Base-by-base conservation (phyloP, 495 filamentous ascomycete species). In the Hyaloscypha variabilis region DNA sequence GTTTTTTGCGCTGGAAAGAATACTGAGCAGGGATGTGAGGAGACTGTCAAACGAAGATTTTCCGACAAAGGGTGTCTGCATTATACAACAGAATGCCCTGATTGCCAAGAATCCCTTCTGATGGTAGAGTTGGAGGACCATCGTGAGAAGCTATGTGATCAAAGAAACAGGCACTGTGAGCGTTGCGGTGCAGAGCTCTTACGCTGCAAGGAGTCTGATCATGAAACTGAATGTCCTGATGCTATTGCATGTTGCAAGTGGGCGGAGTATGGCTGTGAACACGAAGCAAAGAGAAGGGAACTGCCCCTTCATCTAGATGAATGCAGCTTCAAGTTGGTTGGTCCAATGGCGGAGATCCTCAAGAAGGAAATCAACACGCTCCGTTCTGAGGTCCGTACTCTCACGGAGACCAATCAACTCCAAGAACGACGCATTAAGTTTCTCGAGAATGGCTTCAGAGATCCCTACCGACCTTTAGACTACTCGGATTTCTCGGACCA, bases 1-100 rank as follows among this genome's bases (percentile, higher is more conserved):
- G 79, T 94, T 29, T 80, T 81, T 60, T 97, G 93, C 68, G 84
- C 88, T 19, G 60, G 67, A 14, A 60, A 42, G 30, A 34, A 46
- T 19, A 50, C 57, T 26, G 76, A 79, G 36, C 60, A 76, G 13
- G 61, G 62, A 6, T 87, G 85, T 71, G 56, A 69, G 34, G 71
- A 77, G 58, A 71, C 71, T 2, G 69, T 83, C 21, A 70, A 71
- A 6, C 75, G 81, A 58, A 77, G 65, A 52, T 61, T 71, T 61
- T 65, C 72, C 8, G 74, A 72, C 10, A 74, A 77, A n/a, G 78
- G 75, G 3, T 86, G 83, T 64, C 73, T 85, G n/a, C 83, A 86
- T 59, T 74, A 75, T 49, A 66, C 74, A 6, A 72, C 73, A 0
- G 30, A 64, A n/a, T 86, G 83, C 72, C 66, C 74, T 25, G 79